These are phyloP conservation scores for Trichoderma sp. DNA, from an alignment of 2,329 filamentous ascomycete species.

Conservation along the genomic window DNA sequence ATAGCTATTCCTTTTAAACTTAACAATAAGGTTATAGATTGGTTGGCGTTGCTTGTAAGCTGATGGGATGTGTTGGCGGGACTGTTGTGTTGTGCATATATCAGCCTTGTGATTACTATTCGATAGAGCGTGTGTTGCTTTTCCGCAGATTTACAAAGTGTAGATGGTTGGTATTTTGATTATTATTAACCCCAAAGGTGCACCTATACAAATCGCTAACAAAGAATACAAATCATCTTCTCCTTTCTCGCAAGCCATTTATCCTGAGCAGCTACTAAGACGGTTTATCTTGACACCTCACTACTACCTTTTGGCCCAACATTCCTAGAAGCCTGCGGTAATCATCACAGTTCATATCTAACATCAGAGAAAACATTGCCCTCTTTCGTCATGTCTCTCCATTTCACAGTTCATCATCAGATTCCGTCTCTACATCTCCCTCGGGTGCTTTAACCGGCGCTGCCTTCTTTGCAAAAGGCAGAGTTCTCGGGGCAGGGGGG, in stretches of 20 bases:
- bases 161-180: not conserved
- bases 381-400: not conserved
- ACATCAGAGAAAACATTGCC: not conserved
- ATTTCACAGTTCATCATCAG: slow-evolving; percentile 52
- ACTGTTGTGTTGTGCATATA: not conserved
- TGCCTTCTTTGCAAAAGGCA: slow-evolving; percentile 45
- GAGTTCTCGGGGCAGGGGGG: slow-evolving; percentile 38
- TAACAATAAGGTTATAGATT: not conserved
- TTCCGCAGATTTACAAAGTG: not conserved
- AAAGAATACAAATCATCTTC: not conserved
- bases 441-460: slow-evolving; percentile 26
- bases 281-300: not conserved
- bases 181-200: not conserved
- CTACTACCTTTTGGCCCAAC: not conserved
- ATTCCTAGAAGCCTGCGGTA: not conserved
- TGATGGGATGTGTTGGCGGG: not conserved
- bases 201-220: not conserved
- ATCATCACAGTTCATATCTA: not conserved
- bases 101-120: too few relatives aligned
- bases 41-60: not conserved
- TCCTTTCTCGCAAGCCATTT: not conserved
- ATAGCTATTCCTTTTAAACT: not conserved
- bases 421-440: slow-evolving; percentile 48
- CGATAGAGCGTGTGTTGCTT: too few relatives aligned
- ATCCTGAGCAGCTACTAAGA: not conserved